These are phyloP conservation scores for Combretum micranthum DNA, from an alignment of 345 rosid species.

Conservation along the genomic window DNA sequence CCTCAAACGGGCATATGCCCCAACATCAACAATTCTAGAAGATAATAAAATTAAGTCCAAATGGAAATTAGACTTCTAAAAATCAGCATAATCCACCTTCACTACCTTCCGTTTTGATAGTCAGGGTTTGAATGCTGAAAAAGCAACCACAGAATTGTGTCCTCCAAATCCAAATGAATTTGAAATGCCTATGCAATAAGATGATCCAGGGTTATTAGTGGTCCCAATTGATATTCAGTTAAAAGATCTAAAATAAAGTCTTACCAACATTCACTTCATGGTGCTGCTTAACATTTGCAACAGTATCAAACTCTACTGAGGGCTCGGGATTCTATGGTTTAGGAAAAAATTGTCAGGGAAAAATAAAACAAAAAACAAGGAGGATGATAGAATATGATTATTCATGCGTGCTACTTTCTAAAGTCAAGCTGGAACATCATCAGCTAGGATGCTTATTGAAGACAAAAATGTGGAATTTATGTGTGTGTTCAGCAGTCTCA, in stretches of 20 bases:
- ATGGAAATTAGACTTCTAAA: too few species aligned
- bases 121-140: constrained; percentile 9
- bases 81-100: too few species aligned
- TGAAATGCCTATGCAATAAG: constrained; percentile 3
- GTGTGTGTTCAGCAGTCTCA: too few species aligned
- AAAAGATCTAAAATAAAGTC: neutral
- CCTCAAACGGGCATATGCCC: too few species aligned
- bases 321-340: constrained; percentile 10
- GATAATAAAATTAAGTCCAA: neutral
- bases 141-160: constrained; percentile 1
- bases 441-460: neutral
- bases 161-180: constrained; percentile 8
- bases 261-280: constrained; percentile 12
- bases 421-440: neutral
- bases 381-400: neutral
- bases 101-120: neutral
- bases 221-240: neutral
- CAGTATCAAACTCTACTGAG: constrained; percentile 8
- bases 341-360: neutral
- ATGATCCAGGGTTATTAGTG: neutral
- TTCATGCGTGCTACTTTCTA: neutral
- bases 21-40: neutral
- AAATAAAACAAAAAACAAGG: neutral
- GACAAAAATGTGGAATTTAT: too few species aligned
- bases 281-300: constrained; percentile 7